These are phyloP conservation scores for Powellomyces hirtus DNA, from an alignment of 192 early-diverging fungal species.

Conservation along the genomic window DNA sequence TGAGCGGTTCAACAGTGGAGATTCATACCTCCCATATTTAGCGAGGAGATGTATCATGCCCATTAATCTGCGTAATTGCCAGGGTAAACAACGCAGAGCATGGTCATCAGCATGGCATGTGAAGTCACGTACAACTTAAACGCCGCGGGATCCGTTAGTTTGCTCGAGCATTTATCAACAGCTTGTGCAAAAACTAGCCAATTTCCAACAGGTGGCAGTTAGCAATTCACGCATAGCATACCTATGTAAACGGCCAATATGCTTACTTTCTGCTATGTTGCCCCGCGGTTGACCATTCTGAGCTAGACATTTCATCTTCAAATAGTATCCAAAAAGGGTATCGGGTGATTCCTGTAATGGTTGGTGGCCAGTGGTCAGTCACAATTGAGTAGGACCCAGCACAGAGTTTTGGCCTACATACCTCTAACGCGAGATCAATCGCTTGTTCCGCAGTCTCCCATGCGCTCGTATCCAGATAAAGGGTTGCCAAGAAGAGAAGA, in stretches of 20 bases:
- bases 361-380: no score
- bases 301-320: slow-evolving; percentile 3
- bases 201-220: no score
- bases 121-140: background rate
- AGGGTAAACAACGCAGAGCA: background rate
- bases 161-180: background rate
- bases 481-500: slow-evolving; percentile 1
- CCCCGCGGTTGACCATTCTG: no score
- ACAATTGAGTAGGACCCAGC: background rate
- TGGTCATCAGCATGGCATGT: background rate
- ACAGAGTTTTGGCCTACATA: background rate
- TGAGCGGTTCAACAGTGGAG: no score
- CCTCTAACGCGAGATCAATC: slow-evolving; percentile 11
- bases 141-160: background rate
- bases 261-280: no score
- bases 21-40: background rate
- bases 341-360: slow-evolving; percentile 6
- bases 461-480: slow-evolving; percentile 5
- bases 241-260: no score
- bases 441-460: slow-evolving; percentile 8
- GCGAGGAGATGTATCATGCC: slow-evolving; percentile 25
- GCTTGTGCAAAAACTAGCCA: background rate
- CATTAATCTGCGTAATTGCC: background rate
- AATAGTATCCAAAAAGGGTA: slow-evolving; percentile 1
- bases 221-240: no score